Conservation (phyloP, 371 early-diverging fungal species). For the Circinella minor region DNA sequence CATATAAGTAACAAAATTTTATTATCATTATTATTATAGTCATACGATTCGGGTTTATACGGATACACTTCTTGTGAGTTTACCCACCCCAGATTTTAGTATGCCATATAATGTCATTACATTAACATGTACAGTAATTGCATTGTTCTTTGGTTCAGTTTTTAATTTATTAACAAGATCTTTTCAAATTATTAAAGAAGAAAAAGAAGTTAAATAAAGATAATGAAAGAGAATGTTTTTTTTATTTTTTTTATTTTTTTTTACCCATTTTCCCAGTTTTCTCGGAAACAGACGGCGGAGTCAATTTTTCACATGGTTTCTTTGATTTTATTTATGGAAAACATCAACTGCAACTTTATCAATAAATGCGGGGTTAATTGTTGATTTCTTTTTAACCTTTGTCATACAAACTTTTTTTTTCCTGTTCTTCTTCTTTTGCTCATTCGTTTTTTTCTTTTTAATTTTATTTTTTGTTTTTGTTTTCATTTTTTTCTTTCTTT, state of each 20-base stretch:
- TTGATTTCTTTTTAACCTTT: not conserved
- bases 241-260: too few species aligned
- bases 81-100: conserved; percentile 96
- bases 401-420: not conserved
- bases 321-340: too few species aligned
- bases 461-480: not conserved
- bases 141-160: conserved; percentile 92
- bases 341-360: too few species aligned
- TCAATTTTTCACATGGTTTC: too few species aligned
- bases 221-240: too few species aligned
- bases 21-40: not conserved
- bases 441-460: not conserved
- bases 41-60: conserved; percentile 73
- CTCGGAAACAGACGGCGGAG: too few species aligned
- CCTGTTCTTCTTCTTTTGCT: not conserved
- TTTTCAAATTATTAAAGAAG: conserved; percentile 49
- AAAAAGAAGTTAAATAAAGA: conserved; percentile 13
- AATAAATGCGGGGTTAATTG: not conserved
- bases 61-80: conserved; percentile 79
- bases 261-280: too few species aligned
- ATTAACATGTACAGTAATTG: conserved; percentile 93
- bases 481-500: not conserved
- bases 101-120: conserved; percentile 99
- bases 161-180: conserved; percentile 83
- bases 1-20: too few species aligned